Percentiles rank a stretch among this genome's conserved stretches.
Evolutionary conservation across 768 basidiomycete species (phyloP).

Genomic region (Tylopilus cervinicoccineus): DNA sequence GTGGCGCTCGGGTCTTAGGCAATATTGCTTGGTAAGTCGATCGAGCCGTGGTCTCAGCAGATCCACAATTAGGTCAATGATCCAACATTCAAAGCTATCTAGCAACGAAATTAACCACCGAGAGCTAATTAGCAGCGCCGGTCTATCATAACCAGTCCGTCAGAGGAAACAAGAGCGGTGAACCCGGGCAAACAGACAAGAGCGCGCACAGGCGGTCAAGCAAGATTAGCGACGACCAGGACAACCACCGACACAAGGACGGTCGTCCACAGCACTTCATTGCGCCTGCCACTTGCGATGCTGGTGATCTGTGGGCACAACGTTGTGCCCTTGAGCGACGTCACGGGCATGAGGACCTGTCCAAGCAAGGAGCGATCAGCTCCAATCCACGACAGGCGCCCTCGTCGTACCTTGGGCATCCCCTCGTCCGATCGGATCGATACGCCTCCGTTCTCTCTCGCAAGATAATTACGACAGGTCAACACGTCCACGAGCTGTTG

Average conservation of each 20-base stretch:
- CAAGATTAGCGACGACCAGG: slow-evolving; percentile 3
- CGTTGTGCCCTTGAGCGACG: slow-evolving; percentile 20
- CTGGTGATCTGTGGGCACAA: slow-evolving; percentile 17
- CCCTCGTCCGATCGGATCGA: slow-evolving; percentile 37
- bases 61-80: too few species aligned
- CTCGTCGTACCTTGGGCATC: slow-evolving; percentile 39
- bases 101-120: slow-evolving; percentile 1
- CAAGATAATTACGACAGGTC: slow-evolving; percentile 39
- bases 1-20: slow-evolving; percentile 14
- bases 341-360: slow-evolving; percentile 35
- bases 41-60: background rate
- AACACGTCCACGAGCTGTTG: slow-evolving; percentile 51
- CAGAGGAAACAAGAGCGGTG: background rate
- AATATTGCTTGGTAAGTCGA: too few species aligned
- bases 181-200: background rate
- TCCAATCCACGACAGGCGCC: background rate
- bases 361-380: background rate
- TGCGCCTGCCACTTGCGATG: slow-evolving; percentile 2
- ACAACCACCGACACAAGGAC: slow-evolving; percentile 1
- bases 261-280: slow-evolving; percentile 6
- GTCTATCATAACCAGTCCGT: too few species aligned
- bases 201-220: background rate
- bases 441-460: slow-evolving; percentile 41
- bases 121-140: too few species aligned
- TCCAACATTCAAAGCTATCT: too few species aligned